Evolutionary conservation across 192 early-diverging fungal genomes (phyloP), one percentile per base, ranked within the genome.

Genomic region (Phlyctochytrium planicorne): DNA sequence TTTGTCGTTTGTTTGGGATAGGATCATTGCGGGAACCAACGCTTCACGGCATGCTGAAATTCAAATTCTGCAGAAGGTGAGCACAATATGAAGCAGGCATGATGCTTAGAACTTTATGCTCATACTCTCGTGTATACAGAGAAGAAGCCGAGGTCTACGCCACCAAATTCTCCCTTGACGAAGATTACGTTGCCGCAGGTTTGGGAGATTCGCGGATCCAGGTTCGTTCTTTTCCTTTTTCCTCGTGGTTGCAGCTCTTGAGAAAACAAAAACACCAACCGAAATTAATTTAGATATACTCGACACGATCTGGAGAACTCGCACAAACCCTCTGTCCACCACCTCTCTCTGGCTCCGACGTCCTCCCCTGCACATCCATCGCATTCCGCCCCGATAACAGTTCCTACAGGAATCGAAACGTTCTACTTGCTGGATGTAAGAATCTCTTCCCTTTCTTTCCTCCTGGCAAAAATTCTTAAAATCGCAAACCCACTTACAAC

Each of bases 351-450:
- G 52, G 24, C 24, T 55, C 53, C 29, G 62, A 60, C 31, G 29
- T 53, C 20, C 30, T 80, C 3, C 84, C 84, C 20, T 81, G 79
- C 73, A 85, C 78, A 20, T 65, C 61, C 12, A 50, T 86, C 36
- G 65, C 70, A 0, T 86, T 85, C 65, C 64, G 82, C 23, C 78
- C 82, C 14, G 77, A 85, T 14, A 30, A 32, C 6, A 20, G 29
- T 2, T 23, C 50, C 2, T 76, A 69, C 60, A 80, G 72, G 63
- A 82, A 76, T 53, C 70, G 75, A 52, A 85, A 85, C 65, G 73
- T 86, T 0, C 56, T 86, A n/a, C 75, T 67, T 12, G 84, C 84
- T 60, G 65, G 70, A 70, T 86, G 81, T 81, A 78, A 53, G 69
- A 52, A 59, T 59, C 30, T 6, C n/a, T n/a, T 59, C 30, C 10